Percentiles rank a stretch among this genome's conserved stretches.
Evolutionary conservation across 2,329 filamentous ascomycete species (phyloP).

Genomic region (Arthrinium phaeospermum): DNA sequence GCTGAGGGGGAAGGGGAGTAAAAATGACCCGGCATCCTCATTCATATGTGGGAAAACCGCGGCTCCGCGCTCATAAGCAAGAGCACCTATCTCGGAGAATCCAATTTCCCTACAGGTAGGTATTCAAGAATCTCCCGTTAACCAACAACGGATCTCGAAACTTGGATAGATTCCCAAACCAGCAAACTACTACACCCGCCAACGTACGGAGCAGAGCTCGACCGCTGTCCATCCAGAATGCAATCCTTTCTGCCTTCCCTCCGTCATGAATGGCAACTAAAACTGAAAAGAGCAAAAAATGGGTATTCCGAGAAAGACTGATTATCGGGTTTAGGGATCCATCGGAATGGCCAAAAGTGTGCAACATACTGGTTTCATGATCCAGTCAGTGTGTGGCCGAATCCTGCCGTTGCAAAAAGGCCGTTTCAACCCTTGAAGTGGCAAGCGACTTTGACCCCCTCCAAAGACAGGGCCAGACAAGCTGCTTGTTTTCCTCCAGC

Average conservation of each 20-base stretch:
- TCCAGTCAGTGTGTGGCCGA: neutral
- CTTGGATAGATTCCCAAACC: neutral
- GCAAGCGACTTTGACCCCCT: neutral
- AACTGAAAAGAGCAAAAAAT: constrained; percentile 14
- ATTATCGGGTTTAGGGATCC: neutral
- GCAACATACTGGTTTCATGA: neutral
- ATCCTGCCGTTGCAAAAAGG: neutral
- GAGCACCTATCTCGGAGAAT: neutral
- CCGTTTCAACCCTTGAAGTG: neutral
- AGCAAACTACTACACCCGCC: neutral
- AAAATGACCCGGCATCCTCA: neutral
- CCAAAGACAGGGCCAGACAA: neutral
- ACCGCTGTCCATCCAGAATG: neutral
- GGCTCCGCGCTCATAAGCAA: neutral
- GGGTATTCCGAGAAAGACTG: constrained; percentile 15
- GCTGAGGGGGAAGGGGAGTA: no score
- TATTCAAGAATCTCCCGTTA: constrained; percentile 2
- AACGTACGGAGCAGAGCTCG: neutral
- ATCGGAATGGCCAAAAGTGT: neutral
- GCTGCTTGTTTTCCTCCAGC: neutral
- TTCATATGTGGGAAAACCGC: neutral
- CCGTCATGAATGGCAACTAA: constrained; percentile 1
- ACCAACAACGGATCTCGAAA: neutral
- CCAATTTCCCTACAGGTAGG: neutral
- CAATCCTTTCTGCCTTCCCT: neutral